phyloP scores from a whole-genome alignment of 2,329 filamentous ascomycete genomes.

The Aspergillus clavatus region DNA sequence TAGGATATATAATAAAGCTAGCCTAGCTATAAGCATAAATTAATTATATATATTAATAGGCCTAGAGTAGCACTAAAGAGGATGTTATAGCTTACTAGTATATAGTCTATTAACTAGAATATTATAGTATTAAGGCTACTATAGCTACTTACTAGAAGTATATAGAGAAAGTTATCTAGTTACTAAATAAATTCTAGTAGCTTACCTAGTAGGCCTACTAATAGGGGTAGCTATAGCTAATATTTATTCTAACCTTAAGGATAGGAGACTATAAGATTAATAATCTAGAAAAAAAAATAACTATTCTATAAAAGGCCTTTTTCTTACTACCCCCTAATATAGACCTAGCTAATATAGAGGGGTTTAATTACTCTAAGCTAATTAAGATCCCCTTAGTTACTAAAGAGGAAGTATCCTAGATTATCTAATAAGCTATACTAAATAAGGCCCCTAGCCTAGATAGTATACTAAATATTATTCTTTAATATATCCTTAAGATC shows the following conservation, averaged over 20 bases:
- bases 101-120: background rate
- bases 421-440: background rate
- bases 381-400: constrained; percentile 3
- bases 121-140: background rate
- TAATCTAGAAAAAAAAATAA: background rate
- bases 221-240: background rate
- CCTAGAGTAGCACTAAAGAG: background rate
- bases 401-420: constrained; percentile 1
- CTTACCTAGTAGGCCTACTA: background rate
- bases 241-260: constrained; percentile 2
- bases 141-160: too few species aligned
- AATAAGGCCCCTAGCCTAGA: constrained; percentile 10
- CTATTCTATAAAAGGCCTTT: background rate
- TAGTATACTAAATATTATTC: constrained; percentile 1
- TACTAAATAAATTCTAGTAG: background rate
- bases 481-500: too few species aligned
- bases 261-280: background rate
- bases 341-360: background rate
- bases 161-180: background rate
- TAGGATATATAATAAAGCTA: background rate
- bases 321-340: constrained; percentile 1
- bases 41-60: background rate
- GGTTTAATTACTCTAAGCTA: background rate
- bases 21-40: background rate
- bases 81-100: background rate